Percentiles rank a stretch among this genome's conserved stretches.
phyloP scores from a whole-genome alignment of 2,329 filamentous ascomycete genomes.

The Fusarium sp. region DNA sequence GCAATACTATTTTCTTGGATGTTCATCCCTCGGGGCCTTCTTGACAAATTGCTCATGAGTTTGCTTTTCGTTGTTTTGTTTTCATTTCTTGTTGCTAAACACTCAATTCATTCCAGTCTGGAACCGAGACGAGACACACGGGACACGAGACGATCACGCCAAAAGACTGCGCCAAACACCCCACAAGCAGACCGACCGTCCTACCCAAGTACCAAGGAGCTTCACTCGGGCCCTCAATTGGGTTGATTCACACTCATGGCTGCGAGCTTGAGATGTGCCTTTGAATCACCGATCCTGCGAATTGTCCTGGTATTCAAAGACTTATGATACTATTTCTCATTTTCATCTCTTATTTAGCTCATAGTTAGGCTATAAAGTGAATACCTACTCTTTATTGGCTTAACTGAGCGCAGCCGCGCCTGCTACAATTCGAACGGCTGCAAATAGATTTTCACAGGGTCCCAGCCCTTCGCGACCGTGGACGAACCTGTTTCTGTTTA shows the following conservation, averaged over 20 bases:
- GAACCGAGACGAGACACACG: background rate
- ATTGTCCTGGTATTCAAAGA: background rate
- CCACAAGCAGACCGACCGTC: background rate
- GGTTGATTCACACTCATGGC: background rate
- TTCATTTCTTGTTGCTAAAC: background rate
- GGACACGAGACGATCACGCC: background rate
- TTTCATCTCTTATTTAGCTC: too few relatives aligned
- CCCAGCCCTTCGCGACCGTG: slow-evolving; percentile 3
- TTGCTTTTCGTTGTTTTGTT: background rate
- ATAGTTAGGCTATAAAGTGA: too few relatives aligned
- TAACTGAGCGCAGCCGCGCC: too few relatives aligned
- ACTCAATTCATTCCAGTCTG: background rate
- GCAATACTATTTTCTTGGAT: slow-evolving; percentile 42
- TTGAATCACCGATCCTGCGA: background rate
- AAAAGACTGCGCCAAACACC: background rate
- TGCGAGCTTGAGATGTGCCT: background rate
- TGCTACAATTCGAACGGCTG: background rate
- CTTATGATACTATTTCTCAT: too few relatives aligned
- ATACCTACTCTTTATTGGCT: too few relatives aligned
- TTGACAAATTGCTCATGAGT: background rate
- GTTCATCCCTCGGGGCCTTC: slow-evolving; percentile 25
- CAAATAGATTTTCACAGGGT: slow-evolving; percentile 17
- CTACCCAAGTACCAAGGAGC: background rate
- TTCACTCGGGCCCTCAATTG: background rate
- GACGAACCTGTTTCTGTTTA: slow-evolving; percentile 11